Conservation (phyloP, 371 early-diverging fungal genomes). For the Aphelidium insulamus region DNA sequence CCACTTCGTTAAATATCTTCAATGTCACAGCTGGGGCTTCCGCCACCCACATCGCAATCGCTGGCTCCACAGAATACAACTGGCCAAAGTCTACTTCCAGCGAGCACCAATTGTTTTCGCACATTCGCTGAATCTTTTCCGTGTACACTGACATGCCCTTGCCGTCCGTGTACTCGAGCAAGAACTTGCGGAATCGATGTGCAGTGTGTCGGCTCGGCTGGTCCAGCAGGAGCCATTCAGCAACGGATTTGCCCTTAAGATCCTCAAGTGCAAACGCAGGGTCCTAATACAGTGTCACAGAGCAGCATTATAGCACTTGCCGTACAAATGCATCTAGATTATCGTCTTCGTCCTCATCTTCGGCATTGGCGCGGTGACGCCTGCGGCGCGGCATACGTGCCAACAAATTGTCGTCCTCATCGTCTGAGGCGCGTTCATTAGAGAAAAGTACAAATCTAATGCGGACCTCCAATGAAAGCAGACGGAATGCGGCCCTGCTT, state of each 20-base stretch:
- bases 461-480: not conserved
- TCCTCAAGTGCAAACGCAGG: conserved; percentile 24
- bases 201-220: conserved; percentile 53
- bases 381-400: conserved; percentile 9
- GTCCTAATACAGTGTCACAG: conserved; percentile 10
- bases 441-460: not conserved
- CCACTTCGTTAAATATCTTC: conserved; percentile 79
- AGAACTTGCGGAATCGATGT: conserved; percentile 65
- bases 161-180: conserved; percentile 60
- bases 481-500: not conserved
- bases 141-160: conserved; percentile 78
- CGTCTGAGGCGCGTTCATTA: conserved; percentile 21
- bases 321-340: not conserved
- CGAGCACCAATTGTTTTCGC: conserved; percentile 32
- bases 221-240: conserved; percentile 56
- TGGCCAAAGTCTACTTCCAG: not conserved
- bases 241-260: conserved; percentile 36
- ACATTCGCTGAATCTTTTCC: conserved; percentile 65
- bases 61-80: not conserved
- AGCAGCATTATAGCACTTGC: not conserved
- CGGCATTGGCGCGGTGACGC: conserved; percentile 5
- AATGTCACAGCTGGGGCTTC: conserved; percentile 72
- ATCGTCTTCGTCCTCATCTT: conserved; percentile 6
- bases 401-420: conserved; percentile 7
- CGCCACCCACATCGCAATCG: conserved; percentile 17